These are phyloP conservation scores for Talaromyces thailandensis DNA, from an alignment of 495 filamentous ascomycete species.

Conservation along the genomic window DNA sequence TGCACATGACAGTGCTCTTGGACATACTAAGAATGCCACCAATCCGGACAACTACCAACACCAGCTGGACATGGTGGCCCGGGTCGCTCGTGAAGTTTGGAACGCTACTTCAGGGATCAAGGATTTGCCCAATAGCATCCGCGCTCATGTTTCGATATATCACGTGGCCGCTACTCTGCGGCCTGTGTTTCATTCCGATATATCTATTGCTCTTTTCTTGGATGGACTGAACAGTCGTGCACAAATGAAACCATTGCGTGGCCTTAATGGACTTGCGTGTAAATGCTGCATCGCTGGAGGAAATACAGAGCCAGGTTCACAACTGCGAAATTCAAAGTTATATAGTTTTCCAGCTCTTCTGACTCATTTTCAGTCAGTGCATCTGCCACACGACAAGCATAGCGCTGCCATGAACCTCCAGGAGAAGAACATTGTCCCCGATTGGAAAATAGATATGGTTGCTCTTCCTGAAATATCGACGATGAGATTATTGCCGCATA, in stretches of 20 bases:
- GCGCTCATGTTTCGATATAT: constrained; percentile 55
- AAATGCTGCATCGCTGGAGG: constrained; percentile 40
- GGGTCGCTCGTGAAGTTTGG: constrained; percentile 54
- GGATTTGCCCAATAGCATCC: constrained; percentile 52
- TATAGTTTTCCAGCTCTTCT: constrained; percentile 54
- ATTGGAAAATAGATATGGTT: constrained; percentile 68
- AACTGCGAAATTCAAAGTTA: constrained; percentile 28
- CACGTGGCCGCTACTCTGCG: constrained; percentile 48
- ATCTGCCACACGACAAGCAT: constrained; percentile 30
- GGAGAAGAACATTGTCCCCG: constrained; percentile 18
- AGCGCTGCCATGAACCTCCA: constrained; percentile 14
- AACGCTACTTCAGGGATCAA: constrained; percentile 47
- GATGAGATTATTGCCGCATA: constrained; percentile 36
- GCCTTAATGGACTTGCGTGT: constrained; percentile 54
- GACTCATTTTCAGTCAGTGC: constrained; percentile 57
- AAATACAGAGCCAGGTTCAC: constrained; percentile 4
- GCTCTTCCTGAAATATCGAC: constrained; percentile 46
- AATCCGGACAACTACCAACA: constrained; percentile 31
- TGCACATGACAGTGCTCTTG: background rate
- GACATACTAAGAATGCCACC: constrained; percentile 7
- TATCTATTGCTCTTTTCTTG: constrained; percentile 51
- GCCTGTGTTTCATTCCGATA: constrained; percentile 43
- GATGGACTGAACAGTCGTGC: constrained; percentile 57
- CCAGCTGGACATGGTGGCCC: constrained; percentile 50
- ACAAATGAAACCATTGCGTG: constrained; percentile 58